Evolutionary conservation across 2,329 filamentous ascomycete genomes (phyloP), one percentile per base, ranked within the genome.

Genomic region (Clarireedia paspali): DNA sequence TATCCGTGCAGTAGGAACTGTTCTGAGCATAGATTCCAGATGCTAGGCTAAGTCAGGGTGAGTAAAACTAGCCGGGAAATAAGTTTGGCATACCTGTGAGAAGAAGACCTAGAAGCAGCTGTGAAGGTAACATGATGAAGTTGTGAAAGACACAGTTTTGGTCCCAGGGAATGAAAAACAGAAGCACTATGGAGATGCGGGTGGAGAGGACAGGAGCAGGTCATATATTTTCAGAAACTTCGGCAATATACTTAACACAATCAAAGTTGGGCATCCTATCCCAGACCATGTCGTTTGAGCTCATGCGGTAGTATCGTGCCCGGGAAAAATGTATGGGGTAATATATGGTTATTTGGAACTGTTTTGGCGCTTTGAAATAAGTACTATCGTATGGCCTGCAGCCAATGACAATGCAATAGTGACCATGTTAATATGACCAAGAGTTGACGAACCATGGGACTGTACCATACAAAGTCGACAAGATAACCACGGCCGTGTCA

Each of bases 1-100:
- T 57, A 9, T 34, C 20, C 1, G 62, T 46, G 48, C 64, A 65
- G 24, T 62, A 60, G 24, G 61, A 58, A 14, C 46, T 60, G 56
- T 47, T 60, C 54, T 63, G 60, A 9, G 64, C 61, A 47, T 50
- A n/a, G 3, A 50, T 50, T 34, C 48, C 44, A 26, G 60, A 61
- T 45, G 48, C 64, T 66, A 38, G 36, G 38, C 24, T 44, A 40
- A 27, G 10, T 30, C 17, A 26, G 53, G n/a, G 7, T 27, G 14
- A 9, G 14, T 5, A 42, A 34, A 10, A 20, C 4, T n/a, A 40
- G 26, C 23, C 4, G 7, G 42, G 23, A 46, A 14, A 9, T 17
- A 23, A 6, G n/a, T 10, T 20, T 24, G 5, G 50, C 53, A n/a
- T 50, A 55, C 53, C 30, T 26, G 47, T 23, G 17, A 50, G 34